phyloP scores from a whole-genome alignment of 768 basidiomycete genomes.

The Leccinellum luteum region DNA sequence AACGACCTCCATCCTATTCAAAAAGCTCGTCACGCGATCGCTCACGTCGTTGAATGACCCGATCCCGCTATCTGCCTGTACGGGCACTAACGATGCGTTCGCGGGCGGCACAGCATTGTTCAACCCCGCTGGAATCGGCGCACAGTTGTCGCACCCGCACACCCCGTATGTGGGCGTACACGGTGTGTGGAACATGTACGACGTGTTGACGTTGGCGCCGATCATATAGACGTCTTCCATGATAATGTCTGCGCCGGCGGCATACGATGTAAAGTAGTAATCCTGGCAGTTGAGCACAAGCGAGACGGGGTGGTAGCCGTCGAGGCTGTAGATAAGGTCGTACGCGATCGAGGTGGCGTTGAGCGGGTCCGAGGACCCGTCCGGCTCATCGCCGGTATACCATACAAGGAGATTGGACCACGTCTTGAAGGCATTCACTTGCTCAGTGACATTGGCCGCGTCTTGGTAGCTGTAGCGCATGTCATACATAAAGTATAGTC shows the following conservation, averaged over 20 bases:
- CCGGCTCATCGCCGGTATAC: slow-evolving; percentile 75
- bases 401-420: slow-evolving; percentile 65
- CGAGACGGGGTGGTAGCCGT: slow-evolving; percentile 66
- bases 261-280: slow-evolving; percentile 57
- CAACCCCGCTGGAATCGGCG: slow-evolving; percentile 40
- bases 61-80: slow-evolving; percentile 23
- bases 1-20: slow-evolving; percentile 50
- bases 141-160: slow-evolving; percentile 72
- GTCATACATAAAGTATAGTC: slow-evolving; percentile 73
- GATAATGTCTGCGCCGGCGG: slow-evolving; percentile 64
- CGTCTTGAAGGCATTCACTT: slow-evolving; percentile 67
- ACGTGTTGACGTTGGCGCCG: slow-evolving; percentile 61
- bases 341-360: slow-evolving; percentile 50
- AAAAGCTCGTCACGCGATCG: slow-evolving; percentile 62
- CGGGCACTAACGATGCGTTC: slow-evolving; percentile 15
- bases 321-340: slow-evolving; percentile 56
- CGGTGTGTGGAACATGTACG: slow-evolving; percentile 54
- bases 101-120: slow-evolving; percentile 22
- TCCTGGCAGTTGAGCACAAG: slow-evolving; percentile 66
- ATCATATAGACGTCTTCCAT: slow-evolving; percentile 57
- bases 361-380: slow-evolving; percentile 64
- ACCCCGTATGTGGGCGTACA: slow-evolving; percentile 67
- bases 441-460: slow-evolving; percentile 51
- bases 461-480: slow-evolving; percentile 75
- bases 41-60: slow-evolving; percentile 62